Base-by-base conservation (phyloP, 169 alveolate genomes). In the Eimeria acervulina region DNA sequence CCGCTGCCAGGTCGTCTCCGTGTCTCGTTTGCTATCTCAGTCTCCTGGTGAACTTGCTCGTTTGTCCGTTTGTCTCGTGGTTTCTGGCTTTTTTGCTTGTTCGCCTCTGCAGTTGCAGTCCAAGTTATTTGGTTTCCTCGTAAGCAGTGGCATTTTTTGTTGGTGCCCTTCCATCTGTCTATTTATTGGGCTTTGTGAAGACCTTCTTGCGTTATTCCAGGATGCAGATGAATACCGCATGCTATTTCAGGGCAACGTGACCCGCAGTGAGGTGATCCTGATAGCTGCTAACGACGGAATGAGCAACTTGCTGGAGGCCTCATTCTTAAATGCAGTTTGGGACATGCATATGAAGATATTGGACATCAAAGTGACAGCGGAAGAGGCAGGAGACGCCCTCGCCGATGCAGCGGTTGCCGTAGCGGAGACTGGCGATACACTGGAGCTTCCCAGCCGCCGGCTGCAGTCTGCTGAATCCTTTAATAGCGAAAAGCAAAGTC, bases 261-360 rank as follows among this genome's bases (percentile, higher is more conserved):
- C 94, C 47, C 96, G 96, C 78, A 93, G 91, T 36, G 96, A 93
- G 63, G 81, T 93, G 23, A 81, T 93, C 80, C 61, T 80, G 42
- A 88, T 93, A 38, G 94, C 89, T 15, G 93, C 96, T 2, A 76
- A 92, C 85, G 96, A 59, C 36, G 59, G 51, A 23, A 80, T 40
- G 88, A 93, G 93, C 51, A 93, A 93, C 47, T 51, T 93, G 44
- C 47, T 93, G 23, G 90, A 80, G 26, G 51, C 66, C 13, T 74
- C 90, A 7, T 93, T 93, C n/a, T 90, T 93, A 31, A 78, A 93
- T 63, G 96, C 96, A 21, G 63, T 93, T 88, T 93, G 96, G 96
- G 90, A 80, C 17, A 42, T 93, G 88, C 96, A 93, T 36, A 55
- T 68, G 76, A 47, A 51, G 31, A 66, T 93, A 42, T 61, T 93